Evolutionary conservation across 2,329 filamentous ascomycete species (phyloP).

Genomic region (Fusarium denticulatum): DNA sequence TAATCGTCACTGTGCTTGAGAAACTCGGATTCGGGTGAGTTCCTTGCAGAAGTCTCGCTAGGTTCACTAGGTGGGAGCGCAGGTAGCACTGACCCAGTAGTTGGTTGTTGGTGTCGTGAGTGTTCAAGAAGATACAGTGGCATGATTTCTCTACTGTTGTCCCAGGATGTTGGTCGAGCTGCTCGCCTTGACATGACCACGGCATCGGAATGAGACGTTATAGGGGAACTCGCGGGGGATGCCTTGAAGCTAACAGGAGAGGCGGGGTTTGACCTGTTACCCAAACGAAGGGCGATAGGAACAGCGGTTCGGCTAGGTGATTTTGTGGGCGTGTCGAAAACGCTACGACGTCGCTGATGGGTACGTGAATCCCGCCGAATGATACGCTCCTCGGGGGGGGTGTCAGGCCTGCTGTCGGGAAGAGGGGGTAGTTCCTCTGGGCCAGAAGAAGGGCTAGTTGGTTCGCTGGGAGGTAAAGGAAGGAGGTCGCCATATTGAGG

Average conservation of each 20-base stretch:
- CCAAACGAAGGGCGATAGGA: conserved; percentile 65
- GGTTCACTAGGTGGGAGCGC: conserved; percentile 60
- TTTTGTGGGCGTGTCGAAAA: conserved; percentile 58
- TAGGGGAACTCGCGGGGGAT: conserved; percentile 52
- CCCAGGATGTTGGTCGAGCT: conserved; percentile 68
- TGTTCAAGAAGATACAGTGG: conserved; percentile 85
- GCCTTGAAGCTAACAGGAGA: conserved; percentile 54
- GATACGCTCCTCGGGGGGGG: conserved; percentile 60
- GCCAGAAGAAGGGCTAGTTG: conserved; percentile 57
- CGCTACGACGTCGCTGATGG: conserved; percentile 61
- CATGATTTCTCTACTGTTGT: conserved; percentile 75
- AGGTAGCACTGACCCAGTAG: conserved; percentile 56
- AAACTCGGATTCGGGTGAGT: conserved; percentile 46
- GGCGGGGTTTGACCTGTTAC: conserved; percentile 56
- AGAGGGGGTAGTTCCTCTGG: conserved; percentile 60
- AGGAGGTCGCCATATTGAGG: conserved; percentile 73
- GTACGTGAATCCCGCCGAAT: conserved; percentile 52
- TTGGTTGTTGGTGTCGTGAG: conserved; percentile 52
- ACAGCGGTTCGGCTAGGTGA: conserved; percentile 68
- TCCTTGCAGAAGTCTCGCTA: conserved; percentile 51
- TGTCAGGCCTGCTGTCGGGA: conserved; percentile 69
- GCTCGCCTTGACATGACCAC: conserved; percentile 49
- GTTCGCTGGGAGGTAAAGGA: conserved; percentile 69
- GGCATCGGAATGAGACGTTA: conserved; percentile 48
- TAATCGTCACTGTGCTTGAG: conserved; percentile 44